A percentile compares a stretch with the other conserved stretches of the same genome.
These are phyloP conservation scores for Eimeria acervulina DNA, from an alignment of 169 alveolate genomes.

Conservation along the genomic window DNA sequence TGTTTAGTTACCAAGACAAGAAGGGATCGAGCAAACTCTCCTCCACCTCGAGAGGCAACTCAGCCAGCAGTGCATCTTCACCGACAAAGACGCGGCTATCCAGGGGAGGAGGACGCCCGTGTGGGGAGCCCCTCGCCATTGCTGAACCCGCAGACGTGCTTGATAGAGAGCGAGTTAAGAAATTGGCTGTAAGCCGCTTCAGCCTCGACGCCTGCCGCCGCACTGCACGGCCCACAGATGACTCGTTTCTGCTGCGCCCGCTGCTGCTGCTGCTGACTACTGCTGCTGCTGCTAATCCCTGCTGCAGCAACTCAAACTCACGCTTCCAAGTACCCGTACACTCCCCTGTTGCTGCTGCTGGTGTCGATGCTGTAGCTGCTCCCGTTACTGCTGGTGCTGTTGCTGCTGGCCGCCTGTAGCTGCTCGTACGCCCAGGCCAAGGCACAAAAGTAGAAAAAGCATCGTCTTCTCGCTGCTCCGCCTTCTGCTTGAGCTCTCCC, in stretches of 20 bases:
- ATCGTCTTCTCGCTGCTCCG: constrained; percentile 4
- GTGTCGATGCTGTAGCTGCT: neutral
- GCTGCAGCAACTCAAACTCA: constrained; percentile 42
- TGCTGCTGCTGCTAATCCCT: constrained; percentile 31
- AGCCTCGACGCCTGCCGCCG: constrained; percentile 65
- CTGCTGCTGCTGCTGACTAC: constrained; percentile 58
- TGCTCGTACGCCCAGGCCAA: constrained; percentile 33
- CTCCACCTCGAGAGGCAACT: constrained; percentile 27
- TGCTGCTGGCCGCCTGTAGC: constrained; percentile 9
- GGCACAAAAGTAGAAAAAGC: constrained; percentile 45
- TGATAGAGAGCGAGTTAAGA: neutral
- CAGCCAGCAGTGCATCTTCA: constrained; percentile 37
- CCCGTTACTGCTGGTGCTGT: neutral
- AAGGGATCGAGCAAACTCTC: neutral
- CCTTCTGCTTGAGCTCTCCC: constrained; percentile 13
- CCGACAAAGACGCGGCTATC: constrained; percentile 43
- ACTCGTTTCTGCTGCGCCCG: constrained; percentile 8
- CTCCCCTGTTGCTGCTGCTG: neutral
- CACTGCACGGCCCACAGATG: constrained; percentile 60
- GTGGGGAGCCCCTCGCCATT: neutral
- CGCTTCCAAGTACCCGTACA: neutral
- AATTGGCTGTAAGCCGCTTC: constrained; percentile 48
- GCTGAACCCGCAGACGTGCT: neutral
- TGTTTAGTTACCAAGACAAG: neutral
- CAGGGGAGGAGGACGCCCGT: neutral